phyloP scores from a whole-genome alignment of 495 filamentous ascomycete species.

The Xylaria intraflava region DNA sequence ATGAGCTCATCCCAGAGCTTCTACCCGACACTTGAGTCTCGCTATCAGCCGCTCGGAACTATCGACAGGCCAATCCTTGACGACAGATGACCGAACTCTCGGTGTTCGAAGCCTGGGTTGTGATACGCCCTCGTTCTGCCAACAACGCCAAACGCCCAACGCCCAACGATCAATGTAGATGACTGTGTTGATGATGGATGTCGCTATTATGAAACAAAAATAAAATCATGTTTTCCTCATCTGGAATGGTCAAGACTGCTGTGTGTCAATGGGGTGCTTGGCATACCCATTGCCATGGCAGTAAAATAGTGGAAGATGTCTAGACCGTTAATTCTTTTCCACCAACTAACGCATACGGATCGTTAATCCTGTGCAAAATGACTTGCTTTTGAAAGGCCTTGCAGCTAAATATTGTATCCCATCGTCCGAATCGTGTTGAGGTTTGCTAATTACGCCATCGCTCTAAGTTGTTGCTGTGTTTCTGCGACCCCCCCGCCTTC shows the following conservation, averaged over 20 bases:
- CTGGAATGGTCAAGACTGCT: slow-evolving; percentile 25
- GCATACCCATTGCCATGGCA: slow-evolving; percentile 14
- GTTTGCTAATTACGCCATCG: not conserved
- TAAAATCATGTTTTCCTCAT: slow-evolving; percentile 32
- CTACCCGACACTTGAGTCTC: slow-evolving; percentile 17
- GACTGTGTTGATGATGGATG: slow-evolving; percentile 18
- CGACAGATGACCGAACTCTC: slow-evolving; percentile 4
- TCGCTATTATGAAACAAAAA: slow-evolving; percentile 31
- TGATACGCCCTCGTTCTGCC: slow-evolving; percentile 6
- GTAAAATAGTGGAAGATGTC: slow-evolving; percentile 24
- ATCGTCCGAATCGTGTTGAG: not conserved
- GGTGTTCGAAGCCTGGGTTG: slow-evolving; percentile 2
- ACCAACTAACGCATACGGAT: slow-evolving; percentile 24
- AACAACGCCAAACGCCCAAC: slow-evolving; percentile 13
- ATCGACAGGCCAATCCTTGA: slow-evolving; percentile 13
- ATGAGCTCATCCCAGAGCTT: slow-evolving; percentile 48
- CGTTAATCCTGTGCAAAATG: slow-evolving; percentile 13
- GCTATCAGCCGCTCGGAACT: slow-evolving; percentile 20
- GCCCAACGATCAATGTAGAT: slow-evolving; percentile 7
- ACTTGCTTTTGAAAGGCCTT: slow-evolving; percentile 3
- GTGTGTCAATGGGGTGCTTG: slow-evolving; percentile 6
- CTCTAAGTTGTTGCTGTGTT: not conserved
- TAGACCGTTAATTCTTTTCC: slow-evolving; percentile 33
- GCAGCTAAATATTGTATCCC: slow-evolving; percentile 3
- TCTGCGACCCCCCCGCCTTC: not conserved